Evolutionary conservation across 176 grass and related monocot species (phyloP).

Genomic region (Oryza longistaminata): DNA sequence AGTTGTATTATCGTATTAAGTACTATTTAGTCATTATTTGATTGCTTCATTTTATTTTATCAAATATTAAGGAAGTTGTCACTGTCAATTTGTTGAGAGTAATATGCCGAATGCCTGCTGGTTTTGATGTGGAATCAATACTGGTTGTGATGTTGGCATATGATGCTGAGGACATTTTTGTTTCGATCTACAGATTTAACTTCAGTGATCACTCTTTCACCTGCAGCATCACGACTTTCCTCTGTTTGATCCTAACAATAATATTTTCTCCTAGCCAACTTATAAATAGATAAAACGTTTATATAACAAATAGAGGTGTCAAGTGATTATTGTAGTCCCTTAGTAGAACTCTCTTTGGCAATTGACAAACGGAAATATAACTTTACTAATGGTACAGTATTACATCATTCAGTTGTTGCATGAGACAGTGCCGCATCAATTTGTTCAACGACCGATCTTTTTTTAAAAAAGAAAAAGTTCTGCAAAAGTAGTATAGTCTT

Average conservation of each 20-base stretch:
- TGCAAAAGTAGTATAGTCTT: background rate
- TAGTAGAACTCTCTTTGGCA: background rate
- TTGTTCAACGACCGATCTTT: constrained; percentile 9
- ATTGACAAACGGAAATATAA: constrained; percentile 4
- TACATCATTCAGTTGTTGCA: constrained; percentile 21
- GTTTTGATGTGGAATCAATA: background rate
- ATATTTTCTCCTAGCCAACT: background rate
- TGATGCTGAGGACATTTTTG: background rate
- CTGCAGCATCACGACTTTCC: background rate
- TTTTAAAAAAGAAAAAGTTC: background rate
- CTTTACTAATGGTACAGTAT: background rate
- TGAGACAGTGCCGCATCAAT: background rate
- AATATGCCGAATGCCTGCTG: background rate
- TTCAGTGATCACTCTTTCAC: background rate
- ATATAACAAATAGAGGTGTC: background rate
- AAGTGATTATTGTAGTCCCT: too few relatives aligned
- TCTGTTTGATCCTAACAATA: background rate
- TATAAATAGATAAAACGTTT: background rate
- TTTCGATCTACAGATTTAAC: background rate
- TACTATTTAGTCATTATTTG: background rate
- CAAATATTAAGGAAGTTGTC: background rate
- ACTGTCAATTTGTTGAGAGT: background rate
- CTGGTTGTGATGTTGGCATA: background rate
- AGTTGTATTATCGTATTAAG: background rate
- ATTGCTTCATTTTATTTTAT: background rate